Base-by-base conservation (phyloP, 768 basidiomycete species). In the Podaxis sp. region DNA sequence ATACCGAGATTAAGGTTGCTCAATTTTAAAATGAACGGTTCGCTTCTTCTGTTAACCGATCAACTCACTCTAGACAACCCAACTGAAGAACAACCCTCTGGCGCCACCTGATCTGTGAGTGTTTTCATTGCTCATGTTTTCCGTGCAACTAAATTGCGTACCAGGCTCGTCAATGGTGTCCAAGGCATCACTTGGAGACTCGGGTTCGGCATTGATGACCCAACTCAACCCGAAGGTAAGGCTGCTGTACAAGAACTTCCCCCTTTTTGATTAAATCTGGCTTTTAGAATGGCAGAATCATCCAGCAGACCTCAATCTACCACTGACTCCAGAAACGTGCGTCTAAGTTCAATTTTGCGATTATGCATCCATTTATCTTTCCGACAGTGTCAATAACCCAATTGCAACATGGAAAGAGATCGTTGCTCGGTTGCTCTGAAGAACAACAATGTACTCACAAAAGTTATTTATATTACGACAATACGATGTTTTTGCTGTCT, bases 161-260 rank as follows among this genome's bases (percentile, higher is more conserved):
- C 26, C 49, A 85, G 85, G 65, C 64, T 82, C 56, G 83, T 84
- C 17, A 84, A 85, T 68, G 84, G 82, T 36, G 75, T 84, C 12
- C 84, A 84, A 69, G 85, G 86, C n/a, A 82, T 87, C 55, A 84
- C 86, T 44, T 88, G 85, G 85, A 76, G 87, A 63, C 73, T 87
- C 9, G 85, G 77, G 3, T 87, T 86, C 67, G 86, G 86, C 13
- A 72, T 88, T 38, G 70, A 80, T 46, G 75, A 85, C 64, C 76
- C 84, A 22, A 71, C 71, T 15, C 74, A 85, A 70, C 86, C 86
- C 0, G 87, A 87, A 79, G 84, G 86, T 85, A 64, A 55, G 74
- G 66, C 36, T 22, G 39, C 36, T 19, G n/a, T 2, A 12, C 17
- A n/a, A 44, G 39, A 53, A 33, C 12, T 11, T 22, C 7, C 9